Evolutionary conservation across 208 protist genomes (phyloP).

Genomic region (Endotrypanum monterogeii): DNA sequence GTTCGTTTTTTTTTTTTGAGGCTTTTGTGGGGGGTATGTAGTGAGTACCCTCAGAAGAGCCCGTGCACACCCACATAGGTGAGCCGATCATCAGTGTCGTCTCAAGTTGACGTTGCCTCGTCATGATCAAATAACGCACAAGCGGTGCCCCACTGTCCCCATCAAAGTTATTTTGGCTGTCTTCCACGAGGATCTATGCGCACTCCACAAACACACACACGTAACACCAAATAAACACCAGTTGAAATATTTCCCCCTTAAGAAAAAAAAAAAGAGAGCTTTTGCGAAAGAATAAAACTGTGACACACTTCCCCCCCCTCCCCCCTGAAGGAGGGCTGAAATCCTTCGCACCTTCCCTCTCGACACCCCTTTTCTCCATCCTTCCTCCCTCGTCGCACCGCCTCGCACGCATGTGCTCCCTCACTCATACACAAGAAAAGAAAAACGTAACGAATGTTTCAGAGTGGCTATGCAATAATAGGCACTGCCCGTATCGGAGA

Average conservation of each 20-base stretch:
- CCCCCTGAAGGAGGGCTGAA: not conserved
- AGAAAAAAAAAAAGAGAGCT: no score
- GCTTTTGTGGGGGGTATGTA: not conserved
- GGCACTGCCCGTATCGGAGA: not conserved
- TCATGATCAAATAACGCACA: no score
- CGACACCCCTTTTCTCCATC: not conserved
- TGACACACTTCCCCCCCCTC: no score
- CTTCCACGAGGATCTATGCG: not conserved
- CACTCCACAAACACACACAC: not conserved
- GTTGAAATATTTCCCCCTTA: not conserved
- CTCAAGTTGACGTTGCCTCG: no score
- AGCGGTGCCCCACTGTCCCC: not conserved
- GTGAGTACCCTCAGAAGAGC: not conserved
- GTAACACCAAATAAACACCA: slow-evolving; percentile 1
- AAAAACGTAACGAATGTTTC: not conserved
- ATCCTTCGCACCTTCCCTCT: not conserved
- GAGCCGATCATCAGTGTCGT: not conserved
- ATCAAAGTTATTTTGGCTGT: not conserved
- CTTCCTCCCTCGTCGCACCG: not conserved
- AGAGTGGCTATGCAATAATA: not conserved
- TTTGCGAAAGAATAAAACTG: not conserved
- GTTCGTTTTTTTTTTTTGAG: not conserved
- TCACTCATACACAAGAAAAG: not conserved
- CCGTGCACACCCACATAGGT: not conserved
- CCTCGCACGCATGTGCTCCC: not conserved